These are phyloP conservation scores for Neurospora sp. DNA, from an alignment of 495 filamentous ascomycete species.

Conservation along the genomic window DNA sequence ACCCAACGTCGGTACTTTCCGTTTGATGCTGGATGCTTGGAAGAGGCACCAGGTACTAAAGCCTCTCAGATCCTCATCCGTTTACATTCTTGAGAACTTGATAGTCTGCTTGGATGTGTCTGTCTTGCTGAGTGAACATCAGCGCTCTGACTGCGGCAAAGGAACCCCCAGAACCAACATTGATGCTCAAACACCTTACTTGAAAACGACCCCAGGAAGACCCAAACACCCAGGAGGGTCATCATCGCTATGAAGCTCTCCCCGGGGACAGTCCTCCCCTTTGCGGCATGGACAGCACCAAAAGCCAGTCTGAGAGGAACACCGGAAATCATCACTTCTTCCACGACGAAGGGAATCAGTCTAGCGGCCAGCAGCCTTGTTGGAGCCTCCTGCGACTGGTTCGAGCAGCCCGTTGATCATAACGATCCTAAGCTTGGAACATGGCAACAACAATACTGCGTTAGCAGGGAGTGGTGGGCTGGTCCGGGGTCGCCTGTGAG, in stretches of 20 bases:
- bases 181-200: no score
- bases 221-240: no score
- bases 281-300: conserved; percentile 10
- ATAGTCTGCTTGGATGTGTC: no score
- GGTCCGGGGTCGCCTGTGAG: conserved; percentile 13
- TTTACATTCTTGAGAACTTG: no score
- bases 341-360: conserved; percentile 1
- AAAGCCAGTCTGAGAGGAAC: conserved; percentile 6
- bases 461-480: conserved; percentile 12
- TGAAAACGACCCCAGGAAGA: no score
- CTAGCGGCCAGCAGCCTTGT: not conserved
- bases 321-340: not conserved
- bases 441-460: conserved; percentile 17
- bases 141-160: no score
- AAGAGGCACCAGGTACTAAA: no score
- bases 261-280: conserved; percentile 4
- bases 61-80: no score
- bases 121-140: no score
- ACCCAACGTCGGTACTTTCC: no score
- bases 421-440: conserved; percentile 6
- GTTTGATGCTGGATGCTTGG: no score
- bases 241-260: conserved; percentile 11
- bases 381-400: conserved; percentile 12
- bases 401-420: conserved; percentile 17
- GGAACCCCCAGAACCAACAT: no score